Base-by-base conservation (phyloP, 129 eudicot genomes). In the Dittrichia graveolens region DNA sequence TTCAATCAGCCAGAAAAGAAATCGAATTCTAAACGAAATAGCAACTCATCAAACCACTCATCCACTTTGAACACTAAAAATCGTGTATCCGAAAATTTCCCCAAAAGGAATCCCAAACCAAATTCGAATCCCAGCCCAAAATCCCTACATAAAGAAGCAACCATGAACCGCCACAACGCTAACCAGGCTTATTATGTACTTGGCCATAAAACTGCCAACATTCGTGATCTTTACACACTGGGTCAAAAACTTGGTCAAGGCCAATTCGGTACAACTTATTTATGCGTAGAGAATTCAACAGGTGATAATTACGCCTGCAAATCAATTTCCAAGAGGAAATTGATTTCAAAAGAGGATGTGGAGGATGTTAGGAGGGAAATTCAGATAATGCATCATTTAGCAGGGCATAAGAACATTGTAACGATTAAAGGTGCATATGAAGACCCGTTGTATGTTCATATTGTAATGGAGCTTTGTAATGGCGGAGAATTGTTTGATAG, bases 121-220 rank as follows among this genome's bases (percentile, higher is more conserved):
- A 24, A 24, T 16, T 64, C 39, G 37, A 43, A 47, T 68, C 65
- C 50, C 15, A 31, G 15, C 7, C 50, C 75, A 15, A 24, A 67
- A 56, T 50, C 68, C 3, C 47, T 38, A 0, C 24, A 6, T 37
- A 85, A 88, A 64, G 92, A 90, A 4, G 63, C 46, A 80, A 49
- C 31, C 71, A 83, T 84, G 91, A 91, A n/a, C 45, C 85, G 91
- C 50, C 74, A 77, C 56, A 75, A 53, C 8, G 61, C 82, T 14
- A 78, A 74, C 49, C 95, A 79, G 56, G 60, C 86, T 75, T 83
- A 80, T 70, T 85, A 71, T 40, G 91, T 91, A 37, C 73, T 91
- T 66, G 95, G 97, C 73, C 97, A 91, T 59, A 43, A 43, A 43
- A 43, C 47, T 5, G 47, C 8, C 47, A 43, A 43, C 9, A 5